Base-by-base conservation (phyloP, 2,329 filamentous ascomycete species). In the Penicillium sp. region DNA sequence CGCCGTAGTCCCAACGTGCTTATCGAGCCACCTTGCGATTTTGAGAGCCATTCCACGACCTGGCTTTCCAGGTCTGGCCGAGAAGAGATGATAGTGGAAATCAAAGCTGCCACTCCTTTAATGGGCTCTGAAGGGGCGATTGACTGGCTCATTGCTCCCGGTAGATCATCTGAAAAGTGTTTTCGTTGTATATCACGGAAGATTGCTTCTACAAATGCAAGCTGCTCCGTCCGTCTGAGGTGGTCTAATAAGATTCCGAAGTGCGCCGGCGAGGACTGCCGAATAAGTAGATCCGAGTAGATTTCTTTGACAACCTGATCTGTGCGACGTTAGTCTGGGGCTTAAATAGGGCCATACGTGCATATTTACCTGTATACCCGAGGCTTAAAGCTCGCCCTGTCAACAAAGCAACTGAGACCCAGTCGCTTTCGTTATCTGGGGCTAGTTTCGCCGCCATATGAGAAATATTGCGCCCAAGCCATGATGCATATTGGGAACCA, bases 401-500 rank as follows among this genome's bases (percentile, higher is more conserved):
- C 7, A 87, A 65, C 46, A 80, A 78, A 41, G 77, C 73, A 29
- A 76, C 60, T 45, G 70, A 73, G 50, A 74, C 63, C 71, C 73
- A 65, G 56, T 62, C 33, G 61, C 72, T 55, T 55, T 64, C 46
- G 62, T 74, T 64, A 13, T 66, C 57, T 6, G 71, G 43, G 68
- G 74, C 78, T 74, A 87, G 27, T 63, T 69, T 31, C 71, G 69
- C 71, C 35, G 69, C 71, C 66, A 82, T 73, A 19, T 69, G 60
- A 35, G 73, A 78, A 50, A 94, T 79, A 69, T 87, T 90, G 15
- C 73, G 75, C 2, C 86, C 89, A 40, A 96, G 73, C 92, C 92
- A 96, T 31, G 75, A 75, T 13, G 84, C 82, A 75, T 90, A 96
- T 19, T 81, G 72, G 27, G 78, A 78, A 4, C 88, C 88, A 62